A percentile compares a stretch with the other conserved stretches of the same genome.
Evolutionary conservation across 768 basidiomycete genomes (phyloP).

Genomic region (Rhizopogon vesiculosus): DNA sequence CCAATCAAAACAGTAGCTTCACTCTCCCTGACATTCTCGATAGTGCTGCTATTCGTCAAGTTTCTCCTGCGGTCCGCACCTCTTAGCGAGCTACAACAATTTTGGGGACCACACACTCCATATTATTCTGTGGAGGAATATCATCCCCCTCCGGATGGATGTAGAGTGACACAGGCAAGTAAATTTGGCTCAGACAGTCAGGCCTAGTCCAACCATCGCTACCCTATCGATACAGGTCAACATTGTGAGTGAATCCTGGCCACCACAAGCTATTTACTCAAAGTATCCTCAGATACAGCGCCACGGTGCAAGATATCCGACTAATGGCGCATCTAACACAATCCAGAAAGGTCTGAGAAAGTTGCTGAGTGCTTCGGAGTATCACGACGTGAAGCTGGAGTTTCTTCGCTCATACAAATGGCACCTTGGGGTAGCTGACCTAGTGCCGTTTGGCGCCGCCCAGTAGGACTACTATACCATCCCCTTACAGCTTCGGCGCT

Average conservation of each 20-base stretch:
- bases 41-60: background rate
- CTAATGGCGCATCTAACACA: slow-evolving; percentile 34
- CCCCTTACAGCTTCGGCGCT: background rate
- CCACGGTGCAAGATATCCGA: slow-evolving; percentile 79
- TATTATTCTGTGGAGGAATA: background rate
- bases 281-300: slow-evolving; percentile 56
- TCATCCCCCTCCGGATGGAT: background rate
- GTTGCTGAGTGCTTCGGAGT: slow-evolving; percentile 42
- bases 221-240: slow-evolving; percentile 16
- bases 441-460: slow-evolving; percentile 63
- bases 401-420: slow-evolving; percentile 61
- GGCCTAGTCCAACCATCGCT: background rate
- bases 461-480: slow-evolving; percentile 40
- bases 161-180: background rate
- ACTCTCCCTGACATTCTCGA: background rate
- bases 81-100: background rate
- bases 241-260: slow-evolving; percentile 16
- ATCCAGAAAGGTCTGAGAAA: slow-evolving; percentile 50
- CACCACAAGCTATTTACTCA: background rate
- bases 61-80: background rate
- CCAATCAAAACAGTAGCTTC: background rate
- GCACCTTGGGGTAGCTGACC: slow-evolving; percentile 48
- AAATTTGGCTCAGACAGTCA: too few relatives aligned
- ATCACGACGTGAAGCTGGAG: slow-evolving; percentile 38
- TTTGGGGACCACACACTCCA: background rate